Evolutionary conservation across 805 yeast species (phyloP).

Genomic region (Sugiyamaella lignohabitans): DNA sequence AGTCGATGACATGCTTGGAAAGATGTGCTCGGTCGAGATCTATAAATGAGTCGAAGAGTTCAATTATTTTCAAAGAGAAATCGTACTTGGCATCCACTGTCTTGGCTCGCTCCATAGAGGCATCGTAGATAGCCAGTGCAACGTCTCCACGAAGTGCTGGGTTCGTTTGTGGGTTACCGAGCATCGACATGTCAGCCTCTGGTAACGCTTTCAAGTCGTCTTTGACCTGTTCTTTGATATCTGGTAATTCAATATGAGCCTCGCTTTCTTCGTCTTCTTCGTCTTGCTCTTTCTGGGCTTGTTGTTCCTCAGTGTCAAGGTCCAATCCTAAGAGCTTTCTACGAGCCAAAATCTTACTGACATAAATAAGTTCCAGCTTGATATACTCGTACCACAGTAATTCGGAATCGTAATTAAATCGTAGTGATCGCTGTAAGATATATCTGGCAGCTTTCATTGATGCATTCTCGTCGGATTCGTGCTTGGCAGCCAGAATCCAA

Average conservation of each 20-base stretch:
- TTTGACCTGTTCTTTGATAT: conserved; percentile 49
- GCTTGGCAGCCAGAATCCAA: conserved; percentile 93
- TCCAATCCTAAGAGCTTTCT: conserved; percentile 74
- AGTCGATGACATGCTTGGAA: conserved; percentile 55
- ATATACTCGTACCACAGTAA: conserved; percentile 80
- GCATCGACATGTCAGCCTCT: conserved; percentile 76
- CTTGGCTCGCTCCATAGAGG: conserved; percentile 42
- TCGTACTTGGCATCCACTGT: conserved; percentile 33
- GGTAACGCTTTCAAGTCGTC: conserved; percentile 60
- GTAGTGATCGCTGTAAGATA: conserved; percentile 73
- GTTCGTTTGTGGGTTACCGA: conserved; percentile 79
- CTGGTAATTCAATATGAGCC: conserved; percentile 39
- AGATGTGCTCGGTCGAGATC: conserved; percentile 65
- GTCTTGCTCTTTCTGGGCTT: conserved; percentile 27
- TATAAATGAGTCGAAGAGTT: conserved; percentile 60
- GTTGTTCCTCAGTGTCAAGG: conserved; percentile 40
- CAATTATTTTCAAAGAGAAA: conserved; percentile 43
- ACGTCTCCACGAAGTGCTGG: conserved; percentile 74
- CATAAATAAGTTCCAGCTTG: conserved; percentile 79
- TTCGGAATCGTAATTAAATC: conserved; percentile 70
- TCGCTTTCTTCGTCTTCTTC: conserved; percentile 30
- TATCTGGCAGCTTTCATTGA: conserved; percentile 85
- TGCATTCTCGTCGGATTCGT: conserved; percentile 83
- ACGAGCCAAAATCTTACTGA: conserved; percentile 76
- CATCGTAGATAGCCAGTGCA: conserved; percentile 63